Evolutionary conservation across 768 basidiomycete genomes (phyloP).

Genomic region (Myochromella boudieri): DNA sequence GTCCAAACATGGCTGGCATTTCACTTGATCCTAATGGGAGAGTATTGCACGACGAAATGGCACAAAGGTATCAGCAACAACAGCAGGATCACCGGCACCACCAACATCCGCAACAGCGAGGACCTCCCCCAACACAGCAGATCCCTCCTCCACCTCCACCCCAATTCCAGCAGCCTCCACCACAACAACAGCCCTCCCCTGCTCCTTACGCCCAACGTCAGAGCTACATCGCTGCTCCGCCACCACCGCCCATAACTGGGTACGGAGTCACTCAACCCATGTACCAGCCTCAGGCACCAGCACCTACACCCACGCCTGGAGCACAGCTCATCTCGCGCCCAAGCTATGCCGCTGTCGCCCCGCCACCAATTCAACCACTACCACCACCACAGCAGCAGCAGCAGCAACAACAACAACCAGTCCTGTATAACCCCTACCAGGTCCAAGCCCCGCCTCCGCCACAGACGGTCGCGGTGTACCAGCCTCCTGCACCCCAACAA

Average conservation of each 20-base stretch:
- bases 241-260: not conserved
- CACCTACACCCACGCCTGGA: constrained; percentile 26
- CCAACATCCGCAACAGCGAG: constrained; percentile 23
- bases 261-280: too few species aligned
- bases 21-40: constrained; percentile 76
- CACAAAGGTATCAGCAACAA: constrained; percentile 52
- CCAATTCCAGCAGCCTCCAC: constrained; percentile 21
- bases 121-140: constrained; percentile 24
- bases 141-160: constrained; percentile 25
- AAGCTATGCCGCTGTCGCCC: constrained; percentile 21
- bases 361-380: constrained; percentile 39
- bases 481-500: constrained; percentile 8
- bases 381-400: constrained; percentile 23
- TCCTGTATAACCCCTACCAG: constrained; percentile 30
- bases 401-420: constrained; percentile 13
- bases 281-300: too few species aligned
- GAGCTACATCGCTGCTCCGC: not conserved
- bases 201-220: constrained; percentile 13
- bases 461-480: not conserved
- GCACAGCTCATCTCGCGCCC: not conserved
- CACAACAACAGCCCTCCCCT: constrained; percentile 5
- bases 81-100: constrained; percentile 35
- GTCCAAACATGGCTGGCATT: constrained; percentile 81
- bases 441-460: constrained; percentile 4
- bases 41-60: constrained; percentile 81